A percentile compares a stretch with the other conserved stretches of the same genome.
phyloP scores from a whole-genome alignment of 108 stramenopile species.

The Cyclotella sp. region DNA sequence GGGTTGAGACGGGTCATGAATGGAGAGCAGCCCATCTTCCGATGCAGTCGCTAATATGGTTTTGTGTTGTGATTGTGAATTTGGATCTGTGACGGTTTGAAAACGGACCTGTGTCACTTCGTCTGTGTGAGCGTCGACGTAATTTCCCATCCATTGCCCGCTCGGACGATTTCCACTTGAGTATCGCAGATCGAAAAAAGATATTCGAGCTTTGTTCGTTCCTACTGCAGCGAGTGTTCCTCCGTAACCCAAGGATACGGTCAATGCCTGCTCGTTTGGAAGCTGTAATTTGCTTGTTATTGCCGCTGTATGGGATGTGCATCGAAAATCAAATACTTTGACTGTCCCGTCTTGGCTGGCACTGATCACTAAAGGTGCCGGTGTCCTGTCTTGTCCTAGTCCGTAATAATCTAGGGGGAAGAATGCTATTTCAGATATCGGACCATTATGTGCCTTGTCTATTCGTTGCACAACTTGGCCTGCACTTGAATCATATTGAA shows the following conservation, averaged over 20 bases:
- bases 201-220: constrained; percentile 66
- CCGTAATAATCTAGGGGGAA: constrained; percentile 26
- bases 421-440: constrained; percentile 44
- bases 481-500: constrained; percentile 29
- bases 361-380: constrained; percentile 51
- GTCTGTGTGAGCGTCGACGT: constrained; percentile 82
- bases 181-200: constrained; percentile 75
- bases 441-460: constrained; percentile 39
- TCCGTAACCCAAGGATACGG: constrained; percentile 76
- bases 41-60: constrained; percentile 68
- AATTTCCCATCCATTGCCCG: constrained; percentile 64
- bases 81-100: constrained; percentile 40
- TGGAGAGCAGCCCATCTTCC: constrained; percentile 80
- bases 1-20: constrained; percentile 82
- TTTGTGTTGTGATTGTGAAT: constrained; percentile 24
- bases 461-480: constrained; percentile 28
- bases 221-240: constrained; percentile 83
- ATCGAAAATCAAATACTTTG: constrained; percentile 68
- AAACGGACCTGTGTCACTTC: constrained; percentile 81
- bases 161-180: constrained; percentile 21
- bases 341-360: constrained; percentile 69
- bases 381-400: constrained; percentile 19
- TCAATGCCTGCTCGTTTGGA: constrained; percentile 66
- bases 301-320: constrained; percentile 14
- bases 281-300: constrained; percentile 32